Evolutionary conservation across 495 filamentous ascomycete genomes (phyloP).

Genomic region (Trichoderma gamsii): DNA sequence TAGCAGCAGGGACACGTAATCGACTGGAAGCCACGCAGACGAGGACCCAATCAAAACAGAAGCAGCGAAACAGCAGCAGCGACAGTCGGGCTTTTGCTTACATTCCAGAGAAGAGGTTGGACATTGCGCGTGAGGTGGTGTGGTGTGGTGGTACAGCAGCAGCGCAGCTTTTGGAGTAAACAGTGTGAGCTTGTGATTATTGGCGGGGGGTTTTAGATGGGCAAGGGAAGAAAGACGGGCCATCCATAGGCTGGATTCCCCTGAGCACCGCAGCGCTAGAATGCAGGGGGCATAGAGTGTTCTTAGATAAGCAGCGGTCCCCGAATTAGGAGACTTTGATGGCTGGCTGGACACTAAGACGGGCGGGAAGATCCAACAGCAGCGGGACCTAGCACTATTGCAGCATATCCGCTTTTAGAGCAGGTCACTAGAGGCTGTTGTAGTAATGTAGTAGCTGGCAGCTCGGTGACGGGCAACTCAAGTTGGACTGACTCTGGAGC

Average conservation of each 20-base stretch:
- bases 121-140: conserved; percentile 41
- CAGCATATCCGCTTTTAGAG: no score
- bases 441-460: no score
- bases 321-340: background rate
- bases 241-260: background rate
- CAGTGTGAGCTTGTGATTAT: conserved; percentile 9
- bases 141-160: no score
- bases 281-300: background rate
- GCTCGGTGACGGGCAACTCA: no score
- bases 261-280: conserved; percentile 4
- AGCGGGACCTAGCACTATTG: no score
- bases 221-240: background rate
- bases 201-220: background rate
- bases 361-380: background rate
- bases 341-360: no score
- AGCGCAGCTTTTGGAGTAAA: background rate
- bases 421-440: no score
- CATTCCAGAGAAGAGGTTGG: conserved; percentile 75
- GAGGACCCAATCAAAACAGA: conserved; percentile 17
- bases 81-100: conserved; percentile 41
- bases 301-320: background rate
- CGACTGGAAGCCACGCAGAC: background rate
- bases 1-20: background rate
- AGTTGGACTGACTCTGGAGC: no score
- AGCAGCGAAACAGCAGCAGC: conserved; percentile 17